phyloP scores from a whole-genome alignment of 2,329 filamentous ascomycete species.

The Curvularia verruculosa region DNA sequence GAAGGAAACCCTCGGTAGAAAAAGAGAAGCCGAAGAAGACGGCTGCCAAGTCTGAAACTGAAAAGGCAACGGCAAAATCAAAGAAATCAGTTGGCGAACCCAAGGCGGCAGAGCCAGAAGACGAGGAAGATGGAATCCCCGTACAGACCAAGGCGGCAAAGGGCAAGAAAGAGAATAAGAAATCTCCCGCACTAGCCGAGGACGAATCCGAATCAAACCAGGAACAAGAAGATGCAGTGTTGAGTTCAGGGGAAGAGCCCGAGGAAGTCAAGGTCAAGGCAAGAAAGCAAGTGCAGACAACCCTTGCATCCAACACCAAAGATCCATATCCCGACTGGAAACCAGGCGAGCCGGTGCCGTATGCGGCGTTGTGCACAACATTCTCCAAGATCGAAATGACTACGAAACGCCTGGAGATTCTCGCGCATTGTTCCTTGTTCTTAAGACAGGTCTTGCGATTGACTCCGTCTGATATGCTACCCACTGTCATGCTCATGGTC shows the following conservation, averaged over 20 bases:
- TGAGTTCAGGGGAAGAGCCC: constrained; percentile 68
- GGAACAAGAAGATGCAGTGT: constrained; percentile 49
- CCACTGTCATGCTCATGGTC: constrained; percentile 93
- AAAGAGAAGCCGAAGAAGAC: constrained; percentile 26
- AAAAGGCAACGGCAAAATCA: constrained; percentile 25
- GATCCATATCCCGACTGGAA: constrained; percentile 97
- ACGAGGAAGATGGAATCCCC: constrained; percentile 29
- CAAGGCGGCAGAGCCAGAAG: constrained; percentile 25
- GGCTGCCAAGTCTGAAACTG: constrained; percentile 25
- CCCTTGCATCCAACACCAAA: constrained; percentile 69
- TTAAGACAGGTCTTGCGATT: constrained; percentile 91
- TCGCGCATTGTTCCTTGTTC: constrained; percentile 87
- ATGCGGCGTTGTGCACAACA: constrained; percentile 90
- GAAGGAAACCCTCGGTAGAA: constrained; percentile 38
- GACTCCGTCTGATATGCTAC: constrained; percentile 84
- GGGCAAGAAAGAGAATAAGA: constrained; percentile 26
- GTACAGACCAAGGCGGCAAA: constrained; percentile 23
- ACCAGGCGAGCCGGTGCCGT: constrained; percentile 84
- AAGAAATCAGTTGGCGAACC: constrained; percentile 26
- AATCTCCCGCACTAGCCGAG: constrained; percentile 30
- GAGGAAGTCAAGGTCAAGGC: constrained; percentile 75
- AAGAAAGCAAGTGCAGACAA: constrained; percentile 79
- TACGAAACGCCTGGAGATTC: constrained; percentile 85
- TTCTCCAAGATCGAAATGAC: constrained; percentile 96
- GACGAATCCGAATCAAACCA: constrained; percentile 32